These are phyloP conservation scores for Vaccinium darrowii DNA, from an alignment of 148 eudicot genomes.

Conservation along the genomic window DNA sequence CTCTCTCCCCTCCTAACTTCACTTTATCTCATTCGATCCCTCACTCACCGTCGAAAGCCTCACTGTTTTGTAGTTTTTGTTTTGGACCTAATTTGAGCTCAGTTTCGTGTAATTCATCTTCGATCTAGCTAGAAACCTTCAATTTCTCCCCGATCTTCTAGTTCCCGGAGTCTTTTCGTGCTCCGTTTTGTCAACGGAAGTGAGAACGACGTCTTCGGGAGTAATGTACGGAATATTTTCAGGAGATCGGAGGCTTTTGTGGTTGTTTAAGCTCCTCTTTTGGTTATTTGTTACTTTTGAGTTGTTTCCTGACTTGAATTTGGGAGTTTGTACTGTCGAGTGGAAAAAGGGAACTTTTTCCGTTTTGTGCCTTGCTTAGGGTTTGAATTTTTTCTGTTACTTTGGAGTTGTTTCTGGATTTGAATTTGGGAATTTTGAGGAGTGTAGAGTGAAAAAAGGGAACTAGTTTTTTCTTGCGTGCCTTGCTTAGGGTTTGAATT, in stretches of 20 bases:
- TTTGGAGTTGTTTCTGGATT: not conserved
- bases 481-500: not conserved
- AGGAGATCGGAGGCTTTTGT: conserved; percentile 20
- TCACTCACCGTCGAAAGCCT: not conserved
- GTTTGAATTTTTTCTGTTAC: not conserved
- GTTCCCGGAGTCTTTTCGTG: not conserved
- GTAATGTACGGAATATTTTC: not conserved
- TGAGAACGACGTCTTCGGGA: not conserved
- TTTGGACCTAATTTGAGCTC: conserved; percentile 16
- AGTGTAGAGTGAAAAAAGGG: no score
- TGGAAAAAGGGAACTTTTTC: not conserved
- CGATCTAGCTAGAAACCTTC: conserved; percentile 26
- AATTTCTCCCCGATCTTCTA: conserved; percentile 8
- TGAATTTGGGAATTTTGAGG: no score
- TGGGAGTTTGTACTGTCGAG: not conserved
- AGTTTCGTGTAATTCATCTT: not conserved
- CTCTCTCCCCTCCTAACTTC: not conserved
- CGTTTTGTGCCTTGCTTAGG: not conserved
- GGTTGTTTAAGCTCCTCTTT: not conserved
- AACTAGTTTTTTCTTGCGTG: no score
- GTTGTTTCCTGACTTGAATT: not conserved
- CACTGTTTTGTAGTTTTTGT: not conserved
- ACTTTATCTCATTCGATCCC: conserved; percentile 1
- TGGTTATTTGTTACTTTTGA: not conserved
- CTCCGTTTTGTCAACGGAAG: not conserved